Evolutionary conservation across 2,329 filamentous ascomycete genomes (phyloP), one percentile per base, ranked within the genome.

Genomic region (Penicillium glabrum): DNA sequence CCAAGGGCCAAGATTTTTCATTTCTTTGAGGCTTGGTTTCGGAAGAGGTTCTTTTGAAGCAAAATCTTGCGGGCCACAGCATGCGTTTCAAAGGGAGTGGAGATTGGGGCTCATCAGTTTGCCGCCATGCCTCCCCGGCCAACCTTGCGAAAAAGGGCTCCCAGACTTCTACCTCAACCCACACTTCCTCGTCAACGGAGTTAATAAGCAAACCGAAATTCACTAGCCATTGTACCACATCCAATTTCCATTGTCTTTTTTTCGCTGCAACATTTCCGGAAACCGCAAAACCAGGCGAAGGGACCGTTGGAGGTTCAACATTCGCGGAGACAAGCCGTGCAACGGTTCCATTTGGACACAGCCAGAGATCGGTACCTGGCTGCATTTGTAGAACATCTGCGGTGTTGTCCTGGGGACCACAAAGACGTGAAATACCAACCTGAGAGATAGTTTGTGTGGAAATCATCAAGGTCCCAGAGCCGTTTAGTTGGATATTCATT

Each of bases 1-100:
- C 46, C 44, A 67, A 57, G 3, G 63, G 46, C 47, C 48, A 61
- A 43, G 67, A 65, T 39, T 58, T 58, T 9, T 24, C 19, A 13
- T 27, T 50, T 3, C 7, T 39, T 14, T 4, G 33, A 41, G 21
- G 1, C 19, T 54, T 45, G n/a, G 53, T 58, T 46, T 59, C 52
- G 23, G 56, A 49, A n/a, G 61, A 68, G 43, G 62, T 62, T 48
- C 75, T 71, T 54, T 62, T 67, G 59, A 80, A 80, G 62, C 75
- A 78, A 57, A 76, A 74, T 23, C 69, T 66, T 29, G 75, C 73
- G 21, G 78, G 78, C 78, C 78, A 80, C 50, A 77, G 65, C 51
- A 79, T 72, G 24, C 74, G 73, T 61, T 74, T 77, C 58, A 76
- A 66, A 26, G 71, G 68, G 56, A 73, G 63, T 19, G 63, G 58